Base-by-base conservation (phyloP, 768 basidiomycete species). In the Lactarius hatsudake region DNA sequence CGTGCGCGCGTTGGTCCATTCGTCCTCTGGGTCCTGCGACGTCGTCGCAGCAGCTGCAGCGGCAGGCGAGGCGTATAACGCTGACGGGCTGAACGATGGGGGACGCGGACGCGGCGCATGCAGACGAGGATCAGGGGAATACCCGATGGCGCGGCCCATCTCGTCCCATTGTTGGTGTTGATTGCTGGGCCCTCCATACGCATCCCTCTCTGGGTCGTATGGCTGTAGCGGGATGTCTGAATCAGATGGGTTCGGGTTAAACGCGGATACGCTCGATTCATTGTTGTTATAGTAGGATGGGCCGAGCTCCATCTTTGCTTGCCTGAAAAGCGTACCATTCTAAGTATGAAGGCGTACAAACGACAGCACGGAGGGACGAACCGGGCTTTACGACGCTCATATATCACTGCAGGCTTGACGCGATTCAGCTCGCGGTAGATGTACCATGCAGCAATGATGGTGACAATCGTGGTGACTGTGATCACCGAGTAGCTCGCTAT, bases 371-470 rank as follows among this genome's bases (percentile, higher is more conserved):
- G 12, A 20, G 43, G 40, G 18, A 75, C 75, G 71, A 67, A 90
- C 87, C 90, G 81, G 17, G 87, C 88, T 74, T 91, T 91, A 55
- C 89, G 84, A 45, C 87, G 79, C 13, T 81, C 84, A 65, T 90
- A 85, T 61, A 93, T 86, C n/a, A 92, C 82, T 3, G 78, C 74
- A 5, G 86, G 84, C 72, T 91, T 92, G 42, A 81, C 85, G 62
- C 80, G 78, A 75, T 87, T 85, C 84, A 96, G 91, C 75, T 86
- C 74, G 61, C 76, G 81, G 70, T 84, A 83, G 71, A 96, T 91
- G 74, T 90, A 96, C 91, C 91, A 95, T 81, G 90, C 88, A 0
- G 94, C 90, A 30, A 78, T 75, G 61, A 91, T 56, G 0, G 94
- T 95, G 69, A 96, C 84, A 23, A 93, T 51, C 43, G 87, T 74